Percentiles rank a stretch among this genome's conserved stretches.
Evolutionary conservation across 768 basidiomycete genomes (phyloP).

Genomic region (Leccinum rimulosum): DNA sequence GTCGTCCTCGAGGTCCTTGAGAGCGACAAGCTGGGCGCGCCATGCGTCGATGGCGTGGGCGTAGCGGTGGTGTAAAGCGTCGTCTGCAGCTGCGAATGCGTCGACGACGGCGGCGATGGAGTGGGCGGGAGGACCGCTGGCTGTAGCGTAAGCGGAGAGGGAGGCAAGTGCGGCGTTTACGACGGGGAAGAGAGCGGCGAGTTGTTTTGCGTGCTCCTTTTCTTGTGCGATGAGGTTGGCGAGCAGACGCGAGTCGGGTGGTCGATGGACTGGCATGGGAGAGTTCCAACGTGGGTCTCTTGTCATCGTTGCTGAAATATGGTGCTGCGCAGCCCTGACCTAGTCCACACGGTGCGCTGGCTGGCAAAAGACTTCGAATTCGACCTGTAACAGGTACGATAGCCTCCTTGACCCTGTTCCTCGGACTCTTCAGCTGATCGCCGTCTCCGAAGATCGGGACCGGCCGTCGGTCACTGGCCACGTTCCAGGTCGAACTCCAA

Average conservation of each 20-base stretch:
- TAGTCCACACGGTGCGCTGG: no score
- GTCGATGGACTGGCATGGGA: constrained; percentile 62
- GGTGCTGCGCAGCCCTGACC: no score
- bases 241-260: constrained; percentile 72
- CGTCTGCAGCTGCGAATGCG: constrained; percentile 60
- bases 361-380: no score
- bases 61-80: constrained; percentile 59
- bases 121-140: constrained; percentile 42
- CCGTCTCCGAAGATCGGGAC: no score
- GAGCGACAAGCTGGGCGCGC: constrained; percentile 53
- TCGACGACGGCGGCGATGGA: constrained; percentile 45
- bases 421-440: no score
- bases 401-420: no score
- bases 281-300: background rate
- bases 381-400: no score
- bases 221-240: constrained; percentile 65
- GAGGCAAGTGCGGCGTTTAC: constrained; percentile 62
- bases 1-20: constrained; percentile 73
- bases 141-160: constrained; percentile 64
- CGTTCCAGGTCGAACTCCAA: no score
- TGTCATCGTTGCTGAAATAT: no score
- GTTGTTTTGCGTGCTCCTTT: constrained; percentile 66
- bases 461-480: no score
- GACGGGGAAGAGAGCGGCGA: constrained; percentile 53
- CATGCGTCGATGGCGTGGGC: constrained; percentile 60